phyloP scores from a whole-genome alignment of 202 grass and related monocot genomes.

The Carex sylvatica region DNA sequence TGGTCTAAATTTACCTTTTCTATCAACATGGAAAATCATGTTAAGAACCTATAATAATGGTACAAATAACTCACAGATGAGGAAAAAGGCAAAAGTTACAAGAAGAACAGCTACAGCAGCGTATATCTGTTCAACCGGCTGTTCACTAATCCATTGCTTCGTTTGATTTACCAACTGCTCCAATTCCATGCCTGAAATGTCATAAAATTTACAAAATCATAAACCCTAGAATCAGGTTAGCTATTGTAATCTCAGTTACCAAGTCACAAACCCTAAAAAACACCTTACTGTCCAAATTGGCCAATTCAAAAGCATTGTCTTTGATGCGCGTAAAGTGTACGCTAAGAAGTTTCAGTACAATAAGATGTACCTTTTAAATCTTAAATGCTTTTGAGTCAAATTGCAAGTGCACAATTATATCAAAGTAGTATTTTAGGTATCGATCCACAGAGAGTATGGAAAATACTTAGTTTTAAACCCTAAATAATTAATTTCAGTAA shows the following conservation, averaged over 20 bases:
- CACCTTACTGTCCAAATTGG: neutral
- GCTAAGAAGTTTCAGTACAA: too few relatives aligned
- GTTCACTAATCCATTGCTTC: conserved; percentile 1
- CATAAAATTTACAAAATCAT: neutral
- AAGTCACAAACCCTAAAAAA: neutral
- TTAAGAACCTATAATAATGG: neutral
- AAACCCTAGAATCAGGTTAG: neutral
- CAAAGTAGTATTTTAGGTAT: too few relatives aligned
- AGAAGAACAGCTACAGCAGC: conserved; percentile 48
- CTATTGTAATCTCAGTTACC: neutral
- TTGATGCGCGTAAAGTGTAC: too few relatives aligned
- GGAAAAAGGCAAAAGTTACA: conserved; percentile 50
- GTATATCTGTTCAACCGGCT: conserved; percentile 62
- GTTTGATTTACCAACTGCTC: neutral
- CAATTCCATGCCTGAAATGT: neutral
- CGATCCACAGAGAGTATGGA: too few relatives aligned
- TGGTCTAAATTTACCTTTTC: neutral
- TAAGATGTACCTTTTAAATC: too few relatives aligned
- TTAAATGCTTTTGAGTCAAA: too few relatives aligned
- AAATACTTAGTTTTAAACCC: too few relatives aligned
- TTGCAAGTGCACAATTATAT: too few relatives aligned
- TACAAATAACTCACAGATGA: neutral
- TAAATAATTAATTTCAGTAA: too few relatives aligned
- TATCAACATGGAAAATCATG: neutral
- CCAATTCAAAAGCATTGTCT: neutral